Conservation (phyloP, 2,329 filamentous ascomycete species). For the Cercospora janseana region DNA sequence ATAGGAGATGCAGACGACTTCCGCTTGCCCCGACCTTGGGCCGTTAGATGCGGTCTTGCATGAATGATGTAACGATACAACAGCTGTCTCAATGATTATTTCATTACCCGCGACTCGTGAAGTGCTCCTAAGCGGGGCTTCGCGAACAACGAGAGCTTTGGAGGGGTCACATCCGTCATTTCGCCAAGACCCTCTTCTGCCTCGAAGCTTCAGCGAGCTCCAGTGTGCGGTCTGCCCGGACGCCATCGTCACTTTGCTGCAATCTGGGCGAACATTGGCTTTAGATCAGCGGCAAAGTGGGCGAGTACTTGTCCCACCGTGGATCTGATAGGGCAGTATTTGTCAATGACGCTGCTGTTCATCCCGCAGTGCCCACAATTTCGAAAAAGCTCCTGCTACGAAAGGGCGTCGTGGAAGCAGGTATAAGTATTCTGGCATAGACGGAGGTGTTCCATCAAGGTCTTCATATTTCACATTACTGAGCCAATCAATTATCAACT, state of each 20-base stretch:
- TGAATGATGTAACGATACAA: no score
- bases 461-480: conserved; percentile 9
- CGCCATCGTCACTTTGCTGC: not conserved
- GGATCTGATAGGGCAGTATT: conserved; percentile 3
- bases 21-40: no score
- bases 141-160: no score
- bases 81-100: no score
- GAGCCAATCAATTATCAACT: conserved; percentile 7
- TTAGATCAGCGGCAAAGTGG: conserved; percentile 6
- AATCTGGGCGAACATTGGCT: not conserved
- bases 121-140: no score
- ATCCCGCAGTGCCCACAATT: not conserved
- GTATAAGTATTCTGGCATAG: conserved; percentile 3
- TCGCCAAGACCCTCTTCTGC: no score
- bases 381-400: not conserved
- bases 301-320: not conserved
- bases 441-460: conserved; percentile 19
- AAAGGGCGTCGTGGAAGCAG: not conserved
- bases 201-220: no score
- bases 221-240: not conserved
- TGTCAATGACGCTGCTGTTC: conserved; percentile 1
- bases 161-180: no score
- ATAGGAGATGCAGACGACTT: no score
- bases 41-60: no score
- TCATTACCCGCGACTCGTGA: no score